Conservation (phyloP, 1,139 yeast genomes). For the Geotrichum histeridarum region DNA sequence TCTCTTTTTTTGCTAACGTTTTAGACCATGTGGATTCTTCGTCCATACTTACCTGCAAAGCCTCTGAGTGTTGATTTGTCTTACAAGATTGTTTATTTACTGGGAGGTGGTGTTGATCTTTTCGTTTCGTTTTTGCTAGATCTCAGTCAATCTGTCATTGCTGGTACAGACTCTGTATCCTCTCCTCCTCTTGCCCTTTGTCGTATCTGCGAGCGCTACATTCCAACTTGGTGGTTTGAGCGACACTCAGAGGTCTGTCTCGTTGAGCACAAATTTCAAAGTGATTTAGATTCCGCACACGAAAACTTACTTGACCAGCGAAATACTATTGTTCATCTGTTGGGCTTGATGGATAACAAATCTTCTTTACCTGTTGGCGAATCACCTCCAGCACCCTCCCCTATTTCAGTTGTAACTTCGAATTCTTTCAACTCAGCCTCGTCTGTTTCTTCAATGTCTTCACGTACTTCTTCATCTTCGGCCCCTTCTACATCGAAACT, state of each 20-base stretch:
- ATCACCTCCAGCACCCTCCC: neutral
- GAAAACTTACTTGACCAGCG: conserved; percentile 50
- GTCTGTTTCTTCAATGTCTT: conserved; percentile 13
- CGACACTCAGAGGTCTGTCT: conserved; percentile 84
- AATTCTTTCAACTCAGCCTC: conserved; percentile 12
- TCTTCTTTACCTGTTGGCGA: neutral
- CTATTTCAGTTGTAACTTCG: neutral
- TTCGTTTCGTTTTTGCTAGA: conserved; percentile 67
- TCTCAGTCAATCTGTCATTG: conserved; percentile 57
- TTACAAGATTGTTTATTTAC: conserved; percentile 54
- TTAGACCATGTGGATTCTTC: conserved; percentile 82
- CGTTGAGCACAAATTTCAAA: conserved; percentile 77
- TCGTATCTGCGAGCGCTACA: conserved; percentile 80
- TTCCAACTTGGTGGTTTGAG: conserved; percentile 98
- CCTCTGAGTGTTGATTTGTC: conserved; percentile 66
- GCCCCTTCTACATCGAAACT: conserved; percentile 19
- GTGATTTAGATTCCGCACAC: conserved; percentile 68
- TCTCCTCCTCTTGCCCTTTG: conserved; percentile 77
- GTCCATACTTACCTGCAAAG: conserved; percentile 62
- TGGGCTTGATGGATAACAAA: conserved; percentile 20
- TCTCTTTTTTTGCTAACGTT: conserved; percentile 2
- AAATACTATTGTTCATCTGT: conserved; percentile 42
- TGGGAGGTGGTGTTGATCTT: conserved; percentile 87
- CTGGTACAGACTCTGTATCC: conserved; percentile 63
- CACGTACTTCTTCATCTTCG: conserved; percentile 14